These are phyloP conservation scores for Nepenthes alata DNA, from an alignment of 179 eudicot genomes.

Conservation along the genomic window DNA sequence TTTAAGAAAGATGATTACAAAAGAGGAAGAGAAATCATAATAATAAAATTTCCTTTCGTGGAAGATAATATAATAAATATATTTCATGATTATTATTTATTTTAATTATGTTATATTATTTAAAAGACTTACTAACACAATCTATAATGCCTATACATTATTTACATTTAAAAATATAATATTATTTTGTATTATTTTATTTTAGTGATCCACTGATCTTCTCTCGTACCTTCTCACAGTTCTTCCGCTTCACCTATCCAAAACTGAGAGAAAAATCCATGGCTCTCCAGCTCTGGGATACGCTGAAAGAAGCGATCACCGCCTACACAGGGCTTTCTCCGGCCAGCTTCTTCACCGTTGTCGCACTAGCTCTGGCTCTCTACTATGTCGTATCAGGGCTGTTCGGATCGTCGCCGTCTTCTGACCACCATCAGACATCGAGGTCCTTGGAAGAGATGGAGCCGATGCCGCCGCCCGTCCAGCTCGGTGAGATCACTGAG, in stretches of 20 bases:
- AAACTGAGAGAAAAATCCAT: constrained; percentile 7
- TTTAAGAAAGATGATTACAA: too few species aligned
- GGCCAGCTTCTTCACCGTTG: constrained; percentile 45
- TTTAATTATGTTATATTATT: too few species aligned
- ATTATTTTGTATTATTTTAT: too few species aligned
- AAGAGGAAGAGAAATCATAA: too few species aligned
- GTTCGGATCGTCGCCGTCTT: constrained; percentile 30
- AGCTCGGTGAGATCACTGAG: constrained; percentile 54
- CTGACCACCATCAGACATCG: constrained; percentile 10
- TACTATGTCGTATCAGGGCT: constrained; percentile 49
- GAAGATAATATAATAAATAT: too few species aligned
- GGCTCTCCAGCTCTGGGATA: constrained; percentile 65
- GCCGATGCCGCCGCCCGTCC: constrained; percentile 61
- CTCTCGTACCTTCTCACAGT: too few species aligned
- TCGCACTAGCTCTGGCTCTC: constrained; percentile 47
- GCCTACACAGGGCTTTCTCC: constrained; percentile 66
- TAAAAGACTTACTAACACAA: too few species aligned
- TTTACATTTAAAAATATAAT: too few species aligned
- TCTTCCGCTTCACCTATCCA: background rate
- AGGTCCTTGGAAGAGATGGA: constrained; percentile 28
- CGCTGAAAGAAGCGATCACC: constrained; percentile 46
- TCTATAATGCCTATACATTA: too few species aligned
- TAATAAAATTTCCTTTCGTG: too few species aligned
- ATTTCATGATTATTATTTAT: too few species aligned
- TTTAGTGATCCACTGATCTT: too few species aligned